Evolutionary conservation across 2,329 filamentous ascomycete genomes (phyloP).

Genomic region (Paraconiothyrium brasiliense): DNA sequence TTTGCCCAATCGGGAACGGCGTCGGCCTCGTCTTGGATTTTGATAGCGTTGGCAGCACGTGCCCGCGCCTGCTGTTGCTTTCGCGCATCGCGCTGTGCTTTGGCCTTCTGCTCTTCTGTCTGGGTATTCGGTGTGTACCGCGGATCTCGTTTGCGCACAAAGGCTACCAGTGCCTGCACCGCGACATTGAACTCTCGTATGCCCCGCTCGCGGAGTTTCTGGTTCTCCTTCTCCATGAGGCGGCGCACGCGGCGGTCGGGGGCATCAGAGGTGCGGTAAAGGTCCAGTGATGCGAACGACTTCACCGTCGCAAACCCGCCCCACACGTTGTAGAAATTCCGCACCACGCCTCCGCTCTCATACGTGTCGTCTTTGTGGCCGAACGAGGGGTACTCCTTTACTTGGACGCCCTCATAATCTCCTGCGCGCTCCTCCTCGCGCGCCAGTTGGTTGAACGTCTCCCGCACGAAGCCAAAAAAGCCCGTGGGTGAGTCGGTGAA

Average conservation of each 20-base stretch:
- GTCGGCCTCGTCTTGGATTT: slow-evolving; percentile 67
- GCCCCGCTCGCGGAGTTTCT: slow-evolving; percentile 80
- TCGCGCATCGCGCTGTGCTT: slow-evolving; percentile 77
- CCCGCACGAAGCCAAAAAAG: slow-evolving; percentile 83
- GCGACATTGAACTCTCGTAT: slow-evolving; percentile 92
- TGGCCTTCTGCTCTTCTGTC: slow-evolving; percentile 82
- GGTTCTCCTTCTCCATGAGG: slow-evolving; percentile 95
- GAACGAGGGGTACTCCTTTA: slow-evolving; percentile 80
- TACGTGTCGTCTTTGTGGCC: slow-evolving; percentile 79
- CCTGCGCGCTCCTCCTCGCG: slow-evolving; percentile 81
- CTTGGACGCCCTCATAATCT: slow-evolving; percentile 70
- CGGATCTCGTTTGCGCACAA: slow-evolving; percentile 90
- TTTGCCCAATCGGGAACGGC: slow-evolving; percentile 80
- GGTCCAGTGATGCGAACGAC: slow-evolving; percentile 88
- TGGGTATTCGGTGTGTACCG: slow-evolving; percentile 81
- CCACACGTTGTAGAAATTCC: slow-evolving; percentile 84
- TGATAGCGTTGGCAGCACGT: slow-evolving; percentile 81
- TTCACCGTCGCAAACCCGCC: slow-evolving; percentile 83
- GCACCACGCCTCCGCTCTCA: slow-evolving; percentile 71
- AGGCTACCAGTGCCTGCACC: slow-evolving; percentile 83
- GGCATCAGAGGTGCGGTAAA: slow-evolving; percentile 83
- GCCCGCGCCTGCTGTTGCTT: slow-evolving; percentile 85
- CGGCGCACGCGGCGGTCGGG: slow-evolving; percentile 85
- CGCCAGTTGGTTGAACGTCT: slow-evolving; percentile 81
- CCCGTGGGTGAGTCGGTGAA: slow-evolving; percentile 82